These are phyloP conservation scores for Hypoxylon sp. DNA, from an alignment of 2,329 filamentous ascomycete species.

Conservation along the genomic window DNA sequence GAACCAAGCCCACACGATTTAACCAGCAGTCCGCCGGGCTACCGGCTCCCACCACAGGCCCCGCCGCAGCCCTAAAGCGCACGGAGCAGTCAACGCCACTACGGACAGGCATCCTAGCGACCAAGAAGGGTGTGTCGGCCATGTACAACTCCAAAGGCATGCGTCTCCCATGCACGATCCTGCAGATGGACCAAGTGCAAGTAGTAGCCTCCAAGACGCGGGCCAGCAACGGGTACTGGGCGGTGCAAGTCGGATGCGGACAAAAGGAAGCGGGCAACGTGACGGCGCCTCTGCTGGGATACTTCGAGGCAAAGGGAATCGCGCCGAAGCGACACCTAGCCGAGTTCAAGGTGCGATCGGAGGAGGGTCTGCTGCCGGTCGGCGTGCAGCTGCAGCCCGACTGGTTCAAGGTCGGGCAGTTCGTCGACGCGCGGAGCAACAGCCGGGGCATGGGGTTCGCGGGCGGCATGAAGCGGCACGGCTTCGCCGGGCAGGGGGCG, in stretches of 20 bases:
- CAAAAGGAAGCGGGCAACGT: conserved; percentile 78
- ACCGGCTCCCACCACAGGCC: conserved; percentile 64
- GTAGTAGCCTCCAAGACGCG: conserved; percentile 87
- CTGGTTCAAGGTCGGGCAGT: conserved; percentile 92
- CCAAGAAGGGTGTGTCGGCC: conserved; percentile 96
- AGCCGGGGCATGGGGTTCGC: conserved; percentile 92
- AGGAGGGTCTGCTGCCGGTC: conserved; percentile 76
- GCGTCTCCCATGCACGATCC: conserved; percentile 86
- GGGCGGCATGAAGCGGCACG: conserved; percentile 97
- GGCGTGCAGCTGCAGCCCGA: conserved; percentile 81
- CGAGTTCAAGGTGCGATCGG: conserved; percentile 85
- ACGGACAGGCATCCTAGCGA: conserved; percentile 82
- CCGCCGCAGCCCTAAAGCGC: conserved; percentile 67
- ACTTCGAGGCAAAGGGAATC: conserved; percentile 83
- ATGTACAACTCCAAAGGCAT: conserved; percentile 81
- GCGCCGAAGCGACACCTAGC: conserved; percentile 83
- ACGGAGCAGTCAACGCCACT: conserved; percentile 66
- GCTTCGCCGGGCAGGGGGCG: conserved; percentile 86
- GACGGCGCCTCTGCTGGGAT: conserved; percentile 83
- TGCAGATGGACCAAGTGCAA: conserved; percentile 92
- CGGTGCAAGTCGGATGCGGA: conserved; percentile 87
- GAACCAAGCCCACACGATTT: conserved; percentile 65
- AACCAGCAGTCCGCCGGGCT: conserved; percentile 67
- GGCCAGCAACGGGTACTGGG: conserved; percentile 86
- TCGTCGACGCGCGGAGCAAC: conserved; percentile 82